phyloP scores from a whole-genome alignment of 805 yeast species.

The Candida bentonensis region DNA sequence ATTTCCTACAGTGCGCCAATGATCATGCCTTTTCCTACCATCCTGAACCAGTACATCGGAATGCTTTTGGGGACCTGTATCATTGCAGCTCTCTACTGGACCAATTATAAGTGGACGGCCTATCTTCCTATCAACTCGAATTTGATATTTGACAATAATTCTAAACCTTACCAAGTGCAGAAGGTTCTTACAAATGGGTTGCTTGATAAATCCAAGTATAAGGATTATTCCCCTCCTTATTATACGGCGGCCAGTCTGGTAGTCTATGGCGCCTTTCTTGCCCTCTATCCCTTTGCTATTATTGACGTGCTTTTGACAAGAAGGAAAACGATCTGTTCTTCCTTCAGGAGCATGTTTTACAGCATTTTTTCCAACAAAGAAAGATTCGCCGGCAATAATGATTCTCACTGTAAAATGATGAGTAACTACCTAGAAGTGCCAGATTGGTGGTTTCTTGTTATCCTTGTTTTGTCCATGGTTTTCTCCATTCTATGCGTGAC shows the following conservation, averaged over 20 bases:
- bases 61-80: slow-evolving; percentile 15
- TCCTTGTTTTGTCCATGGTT: slow-evolving; percentile 35
- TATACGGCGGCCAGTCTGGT: slow-evolving; percentile 50
- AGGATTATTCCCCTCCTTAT: slow-evolving; percentile 53
- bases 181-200: slow-evolving; percentile 32
- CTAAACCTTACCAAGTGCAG: slow-evolving; percentile 33
- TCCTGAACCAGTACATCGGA: slow-evolving; percentile 23
- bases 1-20: slow-evolving; percentile 32
- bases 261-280: slow-evolving; percentile 42
- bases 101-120: slow-evolving; percentile 27
- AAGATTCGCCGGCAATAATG: slow-evolving; percentile 1
- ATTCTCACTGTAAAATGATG: slow-evolving; percentile 29
- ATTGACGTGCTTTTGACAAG: slow-evolving; percentile 22
- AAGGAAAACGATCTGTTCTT: slow-evolving; percentile 16
- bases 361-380: slow-evolving; percentile 2
- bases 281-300: slow-evolving; percentile 41
- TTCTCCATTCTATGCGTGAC: slow-evolving; percentile 49
- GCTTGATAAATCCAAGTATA: slow-evolving; percentile 34
- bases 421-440: slow-evolving; percentile 53
- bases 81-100: slow-evolving; percentile 26
- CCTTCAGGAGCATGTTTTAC: not conserved
- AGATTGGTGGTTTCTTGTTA: slow-evolving; percentile 52
- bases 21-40: slow-evolving; percentile 39
- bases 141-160: slow-evolving; percentile 37
- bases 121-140: slow-evolving; percentile 34